Evolutionary conservation across 1,284 basidiomycete species (phyloP).

Genomic region (Earliella scabrosa): DNA sequence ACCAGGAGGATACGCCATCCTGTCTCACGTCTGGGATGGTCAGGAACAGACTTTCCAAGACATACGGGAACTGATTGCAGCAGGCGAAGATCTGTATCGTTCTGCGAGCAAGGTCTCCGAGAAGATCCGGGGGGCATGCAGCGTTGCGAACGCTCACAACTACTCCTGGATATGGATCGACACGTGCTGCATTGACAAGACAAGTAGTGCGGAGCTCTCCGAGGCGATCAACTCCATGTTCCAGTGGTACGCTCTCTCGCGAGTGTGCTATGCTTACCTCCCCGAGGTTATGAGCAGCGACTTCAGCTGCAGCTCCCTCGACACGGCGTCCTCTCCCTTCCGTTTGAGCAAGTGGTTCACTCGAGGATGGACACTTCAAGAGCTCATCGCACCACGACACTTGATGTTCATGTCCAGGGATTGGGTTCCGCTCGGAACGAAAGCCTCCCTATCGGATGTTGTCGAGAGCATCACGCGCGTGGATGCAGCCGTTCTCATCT

Average conservation of each 20-base stretch:
- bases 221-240: background rate
- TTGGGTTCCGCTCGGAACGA: background rate
- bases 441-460: background rate
- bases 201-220: background rate
- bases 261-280: background rate
- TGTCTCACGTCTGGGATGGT: conserved; percentile 1
- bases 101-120: conserved; percentile 33
- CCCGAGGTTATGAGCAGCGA: background rate
- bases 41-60: conserved; percentile 1
- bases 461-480: conserved; percentile 2
- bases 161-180: background rate
- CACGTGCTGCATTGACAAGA: background rate
- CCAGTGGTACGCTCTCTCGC: background rate
- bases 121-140: background rate
- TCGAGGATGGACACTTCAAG: conserved; percentile 2
- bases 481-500: background rate
- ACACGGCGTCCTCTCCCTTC: background rate
- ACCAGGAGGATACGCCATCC: conserved; percentile 1
- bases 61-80: background rate
- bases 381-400: conserved; percentile 3
- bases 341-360: background rate
- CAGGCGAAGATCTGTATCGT: background rate
- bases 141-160: background rate
- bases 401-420: background rate
- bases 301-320: background rate